Evolutionary conservation across 441 rosid genomes (phyloP), one percentile per base, ranked within the genome.

Genomic region (Bruguiera hainesii): DNA sequence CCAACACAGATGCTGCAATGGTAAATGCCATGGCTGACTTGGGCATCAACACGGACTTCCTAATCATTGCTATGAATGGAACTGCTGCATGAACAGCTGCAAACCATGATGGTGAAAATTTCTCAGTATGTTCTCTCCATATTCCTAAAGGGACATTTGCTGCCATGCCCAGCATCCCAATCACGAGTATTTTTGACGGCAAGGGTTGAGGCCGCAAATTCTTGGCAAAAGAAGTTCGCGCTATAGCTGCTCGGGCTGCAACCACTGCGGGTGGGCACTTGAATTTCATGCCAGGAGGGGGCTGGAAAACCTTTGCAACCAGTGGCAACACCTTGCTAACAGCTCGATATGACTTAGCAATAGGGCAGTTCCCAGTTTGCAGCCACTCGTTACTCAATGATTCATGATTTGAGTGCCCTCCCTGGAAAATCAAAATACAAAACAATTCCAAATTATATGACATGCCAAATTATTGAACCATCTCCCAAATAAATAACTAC

Each of bases 11-110:
- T 56, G 98, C 96, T 48, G 83, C 91, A 18, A 89, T 85, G 20
- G 98, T 91, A 71, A 88, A 72, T 23, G 87, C 95, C 95, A 92
- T 92, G 18, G 98, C 98, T 64, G 93, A 67, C 66, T 92, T 92
- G 0, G 95, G 96, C 91, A 92, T 89, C 79, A 86, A 26, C 0
- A 88, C 85, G 6, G 98, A 89, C 67, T 92, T 92, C 82, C 98
- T 82, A 5, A 89, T 88, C 90, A 92, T 88, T 16, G 81, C 93
- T 71, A 92, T 86, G 69, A 92, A 92, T 18, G 93, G 98, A 62
- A 92, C 96, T 25, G 95, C 96, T 5, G 96, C 94, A 63, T 89
- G 96, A 53, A 91, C 84, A 0, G 96, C 96, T 49, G 77, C 75
- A 74, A 92, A 88, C 98, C 96, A 91, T 2, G 93, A 77, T 16